Evolutionary conservation across 176 grass and related monocot genomes (phyloP).

Genomic region (Paspalum vaginatum): DNA sequence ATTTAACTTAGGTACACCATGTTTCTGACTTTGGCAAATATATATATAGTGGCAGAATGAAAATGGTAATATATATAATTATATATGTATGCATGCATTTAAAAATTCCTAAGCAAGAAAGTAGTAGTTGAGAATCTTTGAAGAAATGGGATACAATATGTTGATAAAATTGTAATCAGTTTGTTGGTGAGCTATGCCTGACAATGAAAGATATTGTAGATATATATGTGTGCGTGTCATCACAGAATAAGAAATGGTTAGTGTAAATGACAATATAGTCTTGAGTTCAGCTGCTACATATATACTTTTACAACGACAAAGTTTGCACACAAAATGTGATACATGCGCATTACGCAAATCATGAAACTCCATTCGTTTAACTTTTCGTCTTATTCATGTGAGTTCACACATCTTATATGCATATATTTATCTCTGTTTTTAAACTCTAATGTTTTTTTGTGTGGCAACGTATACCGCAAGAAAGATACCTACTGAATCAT

Average conservation of each 20-base stretch:
- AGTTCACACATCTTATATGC: neutral
- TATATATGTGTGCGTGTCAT: neutral
- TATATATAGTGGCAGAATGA: neutral
- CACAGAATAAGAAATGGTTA: neutral
- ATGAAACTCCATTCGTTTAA: neutral
- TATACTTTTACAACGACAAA: neutral
- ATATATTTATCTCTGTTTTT: neutral
- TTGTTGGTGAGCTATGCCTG: neutral
- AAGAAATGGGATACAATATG: neutral
- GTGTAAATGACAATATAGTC: neutral
- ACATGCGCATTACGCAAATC: neutral
- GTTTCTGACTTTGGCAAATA: neutral
- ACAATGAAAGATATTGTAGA: neutral
- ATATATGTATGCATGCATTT: neutral
- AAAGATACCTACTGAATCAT: slow-evolving; percentile 16
- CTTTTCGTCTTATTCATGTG: neutral
- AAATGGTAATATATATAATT: too few species aligned
- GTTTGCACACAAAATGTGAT: neutral
- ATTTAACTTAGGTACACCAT: neutral
- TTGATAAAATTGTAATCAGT: neutral
- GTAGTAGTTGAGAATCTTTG: neutral
- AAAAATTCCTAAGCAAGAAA: neutral
- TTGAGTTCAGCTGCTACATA: neutral
- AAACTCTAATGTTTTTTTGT: neutral
- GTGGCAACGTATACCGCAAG: neutral